A percentile compares a stretch with the other conserved stretches of the same genome.
Conservation (phyloP, 106 monocot species). For the Dendrobium catenatum region DNA sequence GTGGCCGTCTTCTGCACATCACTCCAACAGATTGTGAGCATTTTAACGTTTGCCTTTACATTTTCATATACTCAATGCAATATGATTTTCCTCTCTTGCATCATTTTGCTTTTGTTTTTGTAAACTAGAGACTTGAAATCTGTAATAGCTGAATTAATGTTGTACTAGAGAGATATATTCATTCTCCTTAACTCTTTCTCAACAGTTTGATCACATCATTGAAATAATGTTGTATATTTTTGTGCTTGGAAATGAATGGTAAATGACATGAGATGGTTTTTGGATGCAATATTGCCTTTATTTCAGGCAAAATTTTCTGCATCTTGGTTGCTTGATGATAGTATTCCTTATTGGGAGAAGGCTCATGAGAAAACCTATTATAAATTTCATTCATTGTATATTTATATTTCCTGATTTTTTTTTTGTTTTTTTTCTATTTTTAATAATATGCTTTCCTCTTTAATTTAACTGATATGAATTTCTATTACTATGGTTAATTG, state of each 20-base stretch:
- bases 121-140: not conserved
- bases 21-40: constrained; percentile 90
- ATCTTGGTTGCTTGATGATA: not conserved
- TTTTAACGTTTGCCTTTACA: not conserved
- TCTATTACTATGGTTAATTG: not conserved
- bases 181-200: too few relatives aligned
- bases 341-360: not conserved
- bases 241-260: not conserved
- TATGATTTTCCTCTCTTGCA: not conserved
- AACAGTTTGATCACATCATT: not conserved
- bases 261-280: not conserved
- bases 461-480: too few relatives aligned
- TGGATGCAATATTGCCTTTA: not conserved
- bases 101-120: not conserved
- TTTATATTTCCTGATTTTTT: too few relatives aligned
- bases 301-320: not conserved
- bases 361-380: not conserved
- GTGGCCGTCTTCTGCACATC: constrained; percentile 94
- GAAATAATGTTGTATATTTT: not conserved
- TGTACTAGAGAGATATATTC: too few relatives aligned
- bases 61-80: not conserved
- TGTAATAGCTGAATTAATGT: not conserved
- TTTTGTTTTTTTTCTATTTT: too few relatives aligned
- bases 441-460: not conserved
- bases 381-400: not conserved